Evolutionary conservation across 805 yeast genomes (phyloP), one percentile per base, ranked within the genome.

Genomic region (Yamadazyma insecticola): DNA sequence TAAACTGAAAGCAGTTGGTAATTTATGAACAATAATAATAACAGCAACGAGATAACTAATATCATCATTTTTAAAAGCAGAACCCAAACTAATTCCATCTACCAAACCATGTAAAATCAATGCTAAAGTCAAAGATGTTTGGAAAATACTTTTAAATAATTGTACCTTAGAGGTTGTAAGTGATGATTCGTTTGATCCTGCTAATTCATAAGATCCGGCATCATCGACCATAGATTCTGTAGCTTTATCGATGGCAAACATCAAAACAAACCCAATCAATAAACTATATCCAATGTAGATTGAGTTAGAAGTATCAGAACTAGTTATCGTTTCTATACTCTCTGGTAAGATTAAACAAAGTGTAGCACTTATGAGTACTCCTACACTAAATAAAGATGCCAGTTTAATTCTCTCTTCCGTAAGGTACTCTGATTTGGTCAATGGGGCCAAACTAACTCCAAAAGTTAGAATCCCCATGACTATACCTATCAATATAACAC

Each of bases 51-150:
- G 42, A 22, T 70, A 53, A 5, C 63, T 51, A 6, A 55, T 45
- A 34, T 57, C 57, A 13, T 60, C 51, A n/a, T 44, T 45, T 8
- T 71, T 47, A 29, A 67, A 63, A 1, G 81, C 67, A 0, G 87
- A 72, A 0, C 88, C 87, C 21, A 83, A 57, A 0, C 87, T 80
- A 5, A 83, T 60, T 1, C 94, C 94, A 45, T 83, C 94, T 2
- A 84, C 75, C 2, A 76, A 45, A 1, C 85, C 74, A 47, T 83
- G 94, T 11, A 82, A 60, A 1, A 81, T 48, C 10, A 83, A 60
- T 0, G 88, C 87, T 4, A 81, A 43, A 0, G 84, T 73, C 2
- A 76, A 60, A n/a, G n/a, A n/a, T n/a, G n/a, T n/a, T n/a, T n/a
- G n/a, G n/a, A n/a, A n/a, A n/a, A n/a, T n/a, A n/a, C n/a, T n/a